A percentile compares a stretch with the other conserved stretches of the same genome.
These are phyloP conservation scores for Parachaetomium inaequale DNA, from an alignment of 495 filamentous ascomycete species.

Conservation along the genomic window DNA sequence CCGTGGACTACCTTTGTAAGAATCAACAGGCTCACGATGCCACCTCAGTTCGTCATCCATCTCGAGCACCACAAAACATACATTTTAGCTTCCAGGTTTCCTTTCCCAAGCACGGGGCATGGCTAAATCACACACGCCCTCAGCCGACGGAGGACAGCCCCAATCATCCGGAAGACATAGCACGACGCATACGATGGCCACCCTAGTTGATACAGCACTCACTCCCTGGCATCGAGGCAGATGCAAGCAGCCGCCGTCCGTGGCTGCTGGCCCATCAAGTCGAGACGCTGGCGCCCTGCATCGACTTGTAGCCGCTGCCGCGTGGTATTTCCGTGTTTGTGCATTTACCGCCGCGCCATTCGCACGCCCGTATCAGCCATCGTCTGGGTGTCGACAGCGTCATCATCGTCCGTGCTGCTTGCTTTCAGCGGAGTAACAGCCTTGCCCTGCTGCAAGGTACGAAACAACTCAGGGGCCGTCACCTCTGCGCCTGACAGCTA, in stretches of 20 bases:
- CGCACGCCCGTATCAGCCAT: neutral
- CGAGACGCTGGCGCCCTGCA: conserved; percentile 4
- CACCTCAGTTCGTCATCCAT: neutral
- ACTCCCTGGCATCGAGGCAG: neutral
- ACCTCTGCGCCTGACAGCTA: neutral
- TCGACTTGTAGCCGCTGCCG: neutral
- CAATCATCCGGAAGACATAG: neutral
- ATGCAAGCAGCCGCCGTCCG: conserved; percentile 10
- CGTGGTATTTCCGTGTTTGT: neutral
- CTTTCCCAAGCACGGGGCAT: neutral
- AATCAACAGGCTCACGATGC: no score
- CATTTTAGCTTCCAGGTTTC: neutral
- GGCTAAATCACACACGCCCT: neutral
- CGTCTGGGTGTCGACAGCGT: neutral
- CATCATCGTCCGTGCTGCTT: neutral
- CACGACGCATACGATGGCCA: neutral
- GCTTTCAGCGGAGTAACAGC: no score
- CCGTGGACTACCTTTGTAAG: no score
- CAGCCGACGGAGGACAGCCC: neutral
- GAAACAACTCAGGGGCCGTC: conserved; percentile 10
- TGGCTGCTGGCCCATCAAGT: neutral
- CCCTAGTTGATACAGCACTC: neutral
- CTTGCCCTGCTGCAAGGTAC: neutral
- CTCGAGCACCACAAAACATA: neutral
- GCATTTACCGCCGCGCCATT: neutral